Evolutionary conservation across 2,329 filamentous ascomycete genomes (phyloP).

Genomic region (Juglanconis sp.): DNA sequence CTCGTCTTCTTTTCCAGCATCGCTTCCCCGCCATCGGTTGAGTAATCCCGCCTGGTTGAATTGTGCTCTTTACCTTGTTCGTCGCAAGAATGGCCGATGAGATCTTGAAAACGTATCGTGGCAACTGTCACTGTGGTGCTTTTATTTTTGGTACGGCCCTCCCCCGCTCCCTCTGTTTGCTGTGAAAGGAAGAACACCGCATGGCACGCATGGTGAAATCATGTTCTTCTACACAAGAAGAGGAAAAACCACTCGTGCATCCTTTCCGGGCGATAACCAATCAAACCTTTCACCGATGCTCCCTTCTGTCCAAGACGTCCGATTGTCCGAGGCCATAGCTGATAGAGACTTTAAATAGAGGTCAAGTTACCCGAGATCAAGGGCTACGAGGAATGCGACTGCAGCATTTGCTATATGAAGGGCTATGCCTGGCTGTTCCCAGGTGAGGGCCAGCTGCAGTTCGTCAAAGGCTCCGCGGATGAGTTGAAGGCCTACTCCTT

Average conservation of each 20-base stretch:
- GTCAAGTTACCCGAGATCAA: constrained; percentile 50
- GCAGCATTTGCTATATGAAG: constrained; percentile 60
- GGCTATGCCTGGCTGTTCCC: constrained; percentile 38
- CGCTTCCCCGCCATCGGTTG: background rate
- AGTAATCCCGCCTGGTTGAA: background rate
- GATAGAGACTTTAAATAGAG: background rate
- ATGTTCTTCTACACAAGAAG: too few species aligned
- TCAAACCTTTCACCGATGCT: too few species aligned
- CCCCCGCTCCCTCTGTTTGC: background rate
- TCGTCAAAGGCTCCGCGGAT: constrained; percentile 44
- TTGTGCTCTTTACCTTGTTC: background rate
- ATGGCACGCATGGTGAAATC: too few species aligned
- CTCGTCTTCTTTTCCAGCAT: background rate
- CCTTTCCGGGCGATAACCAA: too few species aligned
- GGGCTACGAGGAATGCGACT: constrained; percentile 57
- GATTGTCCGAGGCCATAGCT: background rate
- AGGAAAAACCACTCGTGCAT: too few species aligned
- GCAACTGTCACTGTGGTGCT: constrained; percentile 56
- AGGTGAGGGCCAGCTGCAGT: constrained; percentile 30
- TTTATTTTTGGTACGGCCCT: constrained; percentile 50
- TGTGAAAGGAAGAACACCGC: too few species aligned
- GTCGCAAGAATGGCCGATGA: constrained; percentile 8
- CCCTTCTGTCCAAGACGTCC: background rate
- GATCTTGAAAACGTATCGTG: constrained; percentile 43
- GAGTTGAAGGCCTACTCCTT: constrained; percentile 44